Base-by-base conservation (phyloP, 139 green algal species). In the Chlorella sp. region DNA sequence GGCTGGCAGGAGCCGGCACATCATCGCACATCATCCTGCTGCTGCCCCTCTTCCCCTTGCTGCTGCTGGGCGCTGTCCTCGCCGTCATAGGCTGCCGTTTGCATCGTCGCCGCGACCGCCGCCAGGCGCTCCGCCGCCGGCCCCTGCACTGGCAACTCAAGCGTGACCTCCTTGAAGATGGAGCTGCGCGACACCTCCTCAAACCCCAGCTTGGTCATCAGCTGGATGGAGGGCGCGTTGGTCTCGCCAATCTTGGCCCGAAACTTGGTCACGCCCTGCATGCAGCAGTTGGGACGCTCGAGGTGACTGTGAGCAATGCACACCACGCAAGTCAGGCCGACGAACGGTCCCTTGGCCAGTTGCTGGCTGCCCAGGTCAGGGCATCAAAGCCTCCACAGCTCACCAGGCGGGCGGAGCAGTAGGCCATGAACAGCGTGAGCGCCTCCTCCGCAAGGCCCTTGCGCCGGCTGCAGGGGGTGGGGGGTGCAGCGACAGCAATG, bases 401-500 rank as follows among this genome's bases (percentile, higher is more conserved):
- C 55, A 87, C 80, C 81, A 92, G 62, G 21, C 84, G 15, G 13
- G 55, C 23, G 56, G 41, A 81, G 28, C 76, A 73, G 75, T 96
- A 98, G 0, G 89, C 87, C 94, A 98, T 97, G 28, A 98, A 88
- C 36, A 97, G 55, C 32, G 69, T 80, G 32, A 98, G 68, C 26
- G 93, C 94, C 68, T 97, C 94, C 17, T 63, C 39, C 1, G 94
- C 94, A 21, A 96, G 44, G 7, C 94, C 93, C 38, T 89, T 87
- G 0, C 93, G 41, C 25, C 94, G 71, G 60, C 91, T 92, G 26
- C 38, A 32, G 9, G 13, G 36, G 21, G 13, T 9, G 51, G 15
- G 13, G 13, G 51, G 51, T 15, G 13, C 2, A 21, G 51, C 44
- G 51, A 15, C 51, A 60, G 51, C 9, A 21, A 21, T 9, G 12